Evolutionary conservation across 306 rosid genomes (phyloP).

Genomic region (Lathyrus sativus): DNA sequence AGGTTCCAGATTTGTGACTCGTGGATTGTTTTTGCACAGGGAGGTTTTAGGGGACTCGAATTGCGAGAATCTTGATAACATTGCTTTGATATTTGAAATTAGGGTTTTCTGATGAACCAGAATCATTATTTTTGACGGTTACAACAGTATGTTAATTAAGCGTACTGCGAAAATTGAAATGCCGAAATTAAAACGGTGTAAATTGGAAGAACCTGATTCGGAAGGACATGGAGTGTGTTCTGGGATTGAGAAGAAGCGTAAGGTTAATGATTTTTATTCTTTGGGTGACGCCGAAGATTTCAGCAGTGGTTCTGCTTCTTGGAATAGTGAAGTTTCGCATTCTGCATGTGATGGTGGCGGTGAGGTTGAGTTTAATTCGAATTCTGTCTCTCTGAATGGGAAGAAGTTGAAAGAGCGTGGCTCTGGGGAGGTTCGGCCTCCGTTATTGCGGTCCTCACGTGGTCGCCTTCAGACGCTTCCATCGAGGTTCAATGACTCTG

Average conservation of each 20-base stretch:
- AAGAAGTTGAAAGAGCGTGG: constrained; percentile 32
- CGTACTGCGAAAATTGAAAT: constrained; percentile 70
- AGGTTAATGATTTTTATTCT: constrained; percentile 45
- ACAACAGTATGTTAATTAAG: constrained; percentile 62
- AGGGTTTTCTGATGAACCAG: constrained; percentile 52
- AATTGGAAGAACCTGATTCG: constrained; percentile 58
- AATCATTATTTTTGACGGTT: constrained; percentile 34
- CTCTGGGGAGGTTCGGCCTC: constrained; percentile 41
- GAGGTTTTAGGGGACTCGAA: constrained; percentile 31
- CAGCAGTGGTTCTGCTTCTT: constrained; percentile 64
- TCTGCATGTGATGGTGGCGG: constrained; percentile 43
- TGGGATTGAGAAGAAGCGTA: constrained; percentile 60
- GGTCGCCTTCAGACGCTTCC: constrained; percentile 72
- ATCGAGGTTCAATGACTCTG: constrained; percentile 72
- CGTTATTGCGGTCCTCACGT: constrained; percentile 64
- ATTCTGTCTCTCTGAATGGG: constrained; percentile 39
- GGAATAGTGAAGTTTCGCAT: constrained; percentile 58
- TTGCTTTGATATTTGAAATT: constrained; percentile 44
- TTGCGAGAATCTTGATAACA: constrained; percentile 31
- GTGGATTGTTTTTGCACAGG: background rate
- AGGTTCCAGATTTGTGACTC: background rate
- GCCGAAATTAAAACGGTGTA: constrained; percentile 85
- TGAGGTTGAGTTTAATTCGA: constrained; percentile 62
- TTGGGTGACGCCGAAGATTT: constrained; percentile 57
- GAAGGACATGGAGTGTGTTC: constrained; percentile 45